These are phyloP conservation scores for Tubosaeta sp. DNA, from an alignment of 768 basidiomycete genomes.

Conservation along the genomic window DNA sequence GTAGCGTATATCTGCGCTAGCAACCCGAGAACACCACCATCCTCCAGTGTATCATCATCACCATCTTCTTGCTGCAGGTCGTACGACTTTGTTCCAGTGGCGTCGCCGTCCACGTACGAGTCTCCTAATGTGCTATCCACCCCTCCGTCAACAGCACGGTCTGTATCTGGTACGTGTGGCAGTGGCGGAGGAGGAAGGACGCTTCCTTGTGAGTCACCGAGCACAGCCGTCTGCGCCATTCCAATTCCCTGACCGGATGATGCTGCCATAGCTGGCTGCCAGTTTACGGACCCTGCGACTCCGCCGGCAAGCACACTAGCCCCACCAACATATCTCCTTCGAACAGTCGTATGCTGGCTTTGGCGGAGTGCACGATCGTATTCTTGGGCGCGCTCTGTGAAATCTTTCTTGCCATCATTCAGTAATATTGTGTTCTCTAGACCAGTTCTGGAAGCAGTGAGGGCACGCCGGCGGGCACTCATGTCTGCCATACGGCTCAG, in stretches of 20 bases:
- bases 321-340: constrained; percentile 35
- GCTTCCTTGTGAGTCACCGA: constrained; percentile 74
- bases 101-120: constrained; percentile 70
- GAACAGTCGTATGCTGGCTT: constrained; percentile 53
- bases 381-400: constrained; percentile 57
- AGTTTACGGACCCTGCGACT: constrained; percentile 45
- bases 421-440: constrained; percentile 25
- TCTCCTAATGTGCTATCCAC: constrained; percentile 57
- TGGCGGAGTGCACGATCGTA: constrained; percentile 73
- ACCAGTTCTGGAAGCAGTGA: constrained; percentile 24
- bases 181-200: constrained; percentile 20
- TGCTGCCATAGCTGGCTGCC: constrained; percentile 42
- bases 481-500: constrained; percentile 79
- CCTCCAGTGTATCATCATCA: constrained; percentile 62
- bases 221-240: constrained; percentile 65
- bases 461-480: constrained; percentile 41
- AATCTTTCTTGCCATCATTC: constrained; percentile 35
- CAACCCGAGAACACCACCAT: constrained; percentile 81
- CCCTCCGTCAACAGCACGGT: constrained; percentile 48
- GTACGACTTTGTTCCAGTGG: constrained; percentile 36
- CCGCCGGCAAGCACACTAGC: constrained; percentile 33
- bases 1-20: constrained; percentile 82
- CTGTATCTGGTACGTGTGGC: constrained; percentile 39
- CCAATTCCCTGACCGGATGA: constrained; percentile 40
- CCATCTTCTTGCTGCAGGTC: constrained; percentile 43